These are phyloP conservation scores for Tinospora cordifolia DNA, from an alignment of 164 flowering plant genomes.

Conservation along the genomic window DNA sequence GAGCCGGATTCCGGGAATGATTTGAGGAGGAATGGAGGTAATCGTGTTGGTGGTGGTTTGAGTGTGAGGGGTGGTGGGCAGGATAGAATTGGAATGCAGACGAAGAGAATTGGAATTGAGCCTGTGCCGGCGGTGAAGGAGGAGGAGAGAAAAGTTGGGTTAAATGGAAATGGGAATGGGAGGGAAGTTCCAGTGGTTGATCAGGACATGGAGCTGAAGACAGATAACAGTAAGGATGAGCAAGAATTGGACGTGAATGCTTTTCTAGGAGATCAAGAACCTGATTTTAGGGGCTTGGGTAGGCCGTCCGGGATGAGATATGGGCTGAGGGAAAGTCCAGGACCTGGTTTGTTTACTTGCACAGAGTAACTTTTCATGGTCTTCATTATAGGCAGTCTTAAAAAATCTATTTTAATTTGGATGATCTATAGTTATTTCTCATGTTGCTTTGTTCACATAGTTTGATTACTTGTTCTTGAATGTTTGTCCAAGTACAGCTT, in stretches of 20 bases:
- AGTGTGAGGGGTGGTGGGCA: slow-evolving; percentile 22
- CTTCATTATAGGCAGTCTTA: not conserved
- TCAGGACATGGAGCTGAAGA: slow-evolving; percentile 31
- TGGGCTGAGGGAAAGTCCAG: slow-evolving; percentile 71
- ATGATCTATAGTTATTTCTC: not conserved
- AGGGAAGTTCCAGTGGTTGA: slow-evolving; percentile 17
- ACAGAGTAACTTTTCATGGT: not conserved
- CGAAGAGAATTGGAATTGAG: slow-evolving; percentile 32
- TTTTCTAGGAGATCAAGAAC: slow-evolving; percentile 36
- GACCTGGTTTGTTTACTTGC: slow-evolving; percentile 50
- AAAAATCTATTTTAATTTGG: not conserved
- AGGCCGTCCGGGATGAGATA: slow-evolving; percentile 34
- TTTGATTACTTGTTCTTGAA: slow-evolving; percentile 9
- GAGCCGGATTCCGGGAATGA: slow-evolving; percentile 35
- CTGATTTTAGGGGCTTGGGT: slow-evolving; percentile 27
- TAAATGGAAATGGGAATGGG: slow-evolving; percentile 19
- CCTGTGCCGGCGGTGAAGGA: slow-evolving; percentile 21
- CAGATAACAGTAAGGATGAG: slow-evolving; percentile 27
- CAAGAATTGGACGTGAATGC: slow-evolving; percentile 27
- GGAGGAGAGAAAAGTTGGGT: slow-evolving; percentile 25
- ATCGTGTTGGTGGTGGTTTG: slow-evolving; percentile 21
- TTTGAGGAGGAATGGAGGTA: slow-evolving; percentile 16
- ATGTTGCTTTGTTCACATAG: not conserved
- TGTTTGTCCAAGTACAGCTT: slow-evolving; percentile 44
- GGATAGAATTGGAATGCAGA: slow-evolving; percentile 21